Evolutionary conservation across 106 monocot species (phyloP).

Genomic region (Iris macrosiphon): DNA sequence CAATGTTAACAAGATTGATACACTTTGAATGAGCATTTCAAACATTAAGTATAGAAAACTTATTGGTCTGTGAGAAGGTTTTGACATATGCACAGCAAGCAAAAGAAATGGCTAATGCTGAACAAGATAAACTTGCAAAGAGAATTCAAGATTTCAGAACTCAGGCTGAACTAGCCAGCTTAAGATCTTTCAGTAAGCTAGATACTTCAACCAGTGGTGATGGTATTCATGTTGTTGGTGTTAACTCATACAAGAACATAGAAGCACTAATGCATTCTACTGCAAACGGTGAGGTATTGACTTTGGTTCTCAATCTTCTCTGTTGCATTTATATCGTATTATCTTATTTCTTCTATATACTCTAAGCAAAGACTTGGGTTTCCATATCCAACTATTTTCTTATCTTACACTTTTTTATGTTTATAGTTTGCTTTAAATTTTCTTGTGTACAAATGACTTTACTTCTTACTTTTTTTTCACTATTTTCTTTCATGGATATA

Average conservation of each 20-base stretch:
- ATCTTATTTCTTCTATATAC: no score
- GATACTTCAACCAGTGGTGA: conserved; percentile 61
- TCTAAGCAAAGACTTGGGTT: no score
- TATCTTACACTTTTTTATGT: no score
- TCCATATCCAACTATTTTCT: no score
- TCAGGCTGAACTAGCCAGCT: conserved; percentile 55
- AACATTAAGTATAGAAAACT: no score
- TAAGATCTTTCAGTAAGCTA: conserved; percentile 43
- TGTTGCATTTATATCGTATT: neutral
- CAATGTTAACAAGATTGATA: no score
- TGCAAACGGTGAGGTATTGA: conserved; percentile 70
- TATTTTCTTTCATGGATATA: no score
- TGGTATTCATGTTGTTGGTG: conserved; percentile 63
- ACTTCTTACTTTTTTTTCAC: neutral
- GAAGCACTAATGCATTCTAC: conserved; percentile 82
- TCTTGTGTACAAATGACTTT: neutral
- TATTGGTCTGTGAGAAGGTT: conserved; percentile 32
- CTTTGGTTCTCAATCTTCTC: neutral
- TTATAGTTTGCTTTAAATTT: no score
- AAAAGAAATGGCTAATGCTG: conserved; percentile 77
- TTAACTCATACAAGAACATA: conserved; percentile 66
- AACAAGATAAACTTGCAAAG: conserved; percentile 86
- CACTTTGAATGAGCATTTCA: no score
- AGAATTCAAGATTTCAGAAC: conserved; percentile 91
- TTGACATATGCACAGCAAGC: conserved; percentile 81